These are phyloP conservation scores for Niveomyces coronatus DNA, from an alignment of 2,329 filamentous ascomycete genomes.

Conservation along the genomic window DNA sequence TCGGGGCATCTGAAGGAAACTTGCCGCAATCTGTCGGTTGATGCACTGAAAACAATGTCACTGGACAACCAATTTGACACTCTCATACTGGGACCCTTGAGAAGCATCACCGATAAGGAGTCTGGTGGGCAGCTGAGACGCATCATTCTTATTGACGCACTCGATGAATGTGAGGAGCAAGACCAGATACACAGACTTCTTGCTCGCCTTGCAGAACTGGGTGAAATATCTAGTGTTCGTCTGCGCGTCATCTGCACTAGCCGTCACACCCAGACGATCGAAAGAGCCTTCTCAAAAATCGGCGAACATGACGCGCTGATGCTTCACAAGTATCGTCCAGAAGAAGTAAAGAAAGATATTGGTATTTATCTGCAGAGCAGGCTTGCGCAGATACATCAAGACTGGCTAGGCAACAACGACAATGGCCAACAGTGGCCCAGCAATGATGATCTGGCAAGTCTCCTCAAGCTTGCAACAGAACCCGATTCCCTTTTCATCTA, in stretches of 20 bases:
- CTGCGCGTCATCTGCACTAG: neutral
- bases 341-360: neutral
- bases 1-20: too few relatives aligned
- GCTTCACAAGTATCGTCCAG: neutral
- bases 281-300: neutral
- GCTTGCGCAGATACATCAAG: neutral
- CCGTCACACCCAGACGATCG: neutral
- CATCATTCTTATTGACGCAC: too few relatives aligned
- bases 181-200: neutral
- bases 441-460: neutral
- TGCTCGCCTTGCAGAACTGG: neutral
- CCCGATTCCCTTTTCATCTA: neutral
- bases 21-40: too few relatives aligned
- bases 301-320: neutral
- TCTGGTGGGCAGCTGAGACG: too few relatives aligned
- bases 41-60: too few relatives aligned
- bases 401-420: neutral
- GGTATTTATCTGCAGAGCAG: neutral
- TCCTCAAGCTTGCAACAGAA: neutral
- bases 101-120: too few relatives aligned
- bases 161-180: neutral
- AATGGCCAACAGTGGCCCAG: neutral
- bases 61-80: too few relatives aligned
- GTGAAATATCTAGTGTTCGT: neutral
- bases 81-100: too few relatives aligned